phyloP scores from a whole-genome alignment of 164 flowering plant genomes.

The Kalanchoe fedtschenkoi region DNA sequence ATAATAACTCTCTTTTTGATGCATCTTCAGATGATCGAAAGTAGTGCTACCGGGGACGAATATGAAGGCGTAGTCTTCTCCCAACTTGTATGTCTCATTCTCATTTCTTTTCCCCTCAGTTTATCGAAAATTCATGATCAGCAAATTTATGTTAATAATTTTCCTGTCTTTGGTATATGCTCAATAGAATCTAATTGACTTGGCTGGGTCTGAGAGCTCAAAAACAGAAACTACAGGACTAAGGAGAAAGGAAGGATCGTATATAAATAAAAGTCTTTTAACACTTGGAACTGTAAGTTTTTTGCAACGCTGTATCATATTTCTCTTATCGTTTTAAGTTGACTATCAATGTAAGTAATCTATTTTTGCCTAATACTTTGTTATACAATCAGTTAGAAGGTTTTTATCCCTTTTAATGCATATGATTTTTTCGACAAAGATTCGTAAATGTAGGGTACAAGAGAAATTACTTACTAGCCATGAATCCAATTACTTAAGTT shows the following conservation, averaged over 20 bases:
- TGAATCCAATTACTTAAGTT: no score
- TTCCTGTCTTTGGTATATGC: slow-evolving; percentile 1
- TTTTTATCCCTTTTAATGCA: no score
- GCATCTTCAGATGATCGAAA: slow-evolving; percentile 87
- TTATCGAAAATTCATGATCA: background rate
- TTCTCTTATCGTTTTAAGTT: background rate
- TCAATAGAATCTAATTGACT: slow-evolving; percentile 84
- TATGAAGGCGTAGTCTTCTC: slow-evolving; percentile 97
- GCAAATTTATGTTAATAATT: background rate
- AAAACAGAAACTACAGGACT: slow-evolving; percentile 97
- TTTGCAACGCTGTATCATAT: background rate
- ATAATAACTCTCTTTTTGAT: background rate
- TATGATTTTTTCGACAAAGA: no score
- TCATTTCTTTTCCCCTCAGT: background rate
- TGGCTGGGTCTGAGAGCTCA: slow-evolving; percentile 99
- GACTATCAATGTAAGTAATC: no score
- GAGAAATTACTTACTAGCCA: no score
- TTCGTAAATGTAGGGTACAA: no score
- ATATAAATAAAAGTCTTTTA: slow-evolving; percentile 94
- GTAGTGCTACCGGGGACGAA: slow-evolving; percentile 88
- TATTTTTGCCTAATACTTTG: no score
- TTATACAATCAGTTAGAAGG: no score
- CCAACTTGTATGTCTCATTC: slow-evolving; percentile 63
- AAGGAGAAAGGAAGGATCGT: slow-evolving; percentile 96
- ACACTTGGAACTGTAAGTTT: slow-evolving; percentile 97